These are phyloP conservation scores for Umbellularia californica DNA, from an alignment of 164 flowering plant genomes.

Conservation along the genomic window DNA sequence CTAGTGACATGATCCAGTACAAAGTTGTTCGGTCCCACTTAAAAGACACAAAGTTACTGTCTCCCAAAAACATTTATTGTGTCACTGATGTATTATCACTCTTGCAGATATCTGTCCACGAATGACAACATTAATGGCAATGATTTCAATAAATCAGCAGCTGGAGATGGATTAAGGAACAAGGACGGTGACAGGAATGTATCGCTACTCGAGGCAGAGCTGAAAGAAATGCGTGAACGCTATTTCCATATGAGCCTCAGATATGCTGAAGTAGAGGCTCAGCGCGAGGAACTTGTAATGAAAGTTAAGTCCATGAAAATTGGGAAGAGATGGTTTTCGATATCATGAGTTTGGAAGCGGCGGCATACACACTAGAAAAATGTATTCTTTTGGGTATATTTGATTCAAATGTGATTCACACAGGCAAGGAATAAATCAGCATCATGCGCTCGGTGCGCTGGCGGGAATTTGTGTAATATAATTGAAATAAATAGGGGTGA, in stretches of 20 bases:
- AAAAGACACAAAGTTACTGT: background rate
- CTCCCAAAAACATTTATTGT: background rate
- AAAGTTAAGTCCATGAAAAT: slow-evolving; percentile 48
- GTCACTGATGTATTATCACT: background rate
- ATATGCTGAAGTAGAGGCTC: slow-evolving; percentile 83
- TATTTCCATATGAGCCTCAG: slow-evolving; percentile 84
- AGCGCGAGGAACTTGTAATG: slow-evolving; percentile 87
- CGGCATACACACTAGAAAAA: background rate
- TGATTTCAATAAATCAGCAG: slow-evolving; percentile 17
- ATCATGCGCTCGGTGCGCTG: background rate
- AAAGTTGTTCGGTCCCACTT: background rate
- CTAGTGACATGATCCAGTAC: background rate
- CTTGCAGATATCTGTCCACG: slow-evolving; percentile 38
- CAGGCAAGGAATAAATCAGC: background rate
- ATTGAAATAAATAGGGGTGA: background rate
- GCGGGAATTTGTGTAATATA: background rate
- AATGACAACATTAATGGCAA: slow-evolving; percentile 21
- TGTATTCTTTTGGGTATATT: background rate
- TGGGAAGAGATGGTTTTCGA: slow-evolving; percentile 55
- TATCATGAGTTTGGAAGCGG: slow-evolving; percentile 17
- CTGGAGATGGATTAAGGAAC: slow-evolving; percentile 25
- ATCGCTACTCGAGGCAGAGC: slow-evolving; percentile 58
- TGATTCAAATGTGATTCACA: background rate
- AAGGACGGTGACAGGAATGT: slow-evolving; percentile 34
- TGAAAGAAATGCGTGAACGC: slow-evolving; percentile 71